Evolutionary conservation across 495 filamentous ascomycete species (phyloP).

Genomic region (Penicillium taxi): DNA sequence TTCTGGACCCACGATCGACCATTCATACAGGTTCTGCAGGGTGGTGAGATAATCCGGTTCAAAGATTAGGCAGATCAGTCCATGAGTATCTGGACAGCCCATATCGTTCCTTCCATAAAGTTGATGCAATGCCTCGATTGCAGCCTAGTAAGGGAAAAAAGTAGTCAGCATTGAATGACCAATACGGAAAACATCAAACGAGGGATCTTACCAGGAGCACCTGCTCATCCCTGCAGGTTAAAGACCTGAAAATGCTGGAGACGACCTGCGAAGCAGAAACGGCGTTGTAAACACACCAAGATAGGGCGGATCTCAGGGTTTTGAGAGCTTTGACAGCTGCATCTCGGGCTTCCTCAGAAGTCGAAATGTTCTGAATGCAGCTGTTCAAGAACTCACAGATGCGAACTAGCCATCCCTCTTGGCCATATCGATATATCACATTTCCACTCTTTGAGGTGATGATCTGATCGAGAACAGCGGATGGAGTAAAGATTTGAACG

Average conservation of each 20-base stretch:
- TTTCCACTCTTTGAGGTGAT: slow-evolving; percentile 59
- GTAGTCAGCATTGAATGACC: slow-evolving; percentile 10
- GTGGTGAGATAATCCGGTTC: slow-evolving; percentile 58
- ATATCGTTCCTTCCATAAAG: slow-evolving; percentile 70
- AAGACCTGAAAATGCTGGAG: slow-evolving; percentile 60
- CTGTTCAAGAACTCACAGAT: slow-evolving; percentile 64
- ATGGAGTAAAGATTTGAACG: slow-evolving; percentile 86
- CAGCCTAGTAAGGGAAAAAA: slow-evolving; percentile 55
- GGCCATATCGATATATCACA: slow-evolving; percentile 58
- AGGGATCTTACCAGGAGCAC: slow-evolving; percentile 59
- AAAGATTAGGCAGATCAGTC: slow-evolving; percentile 73
- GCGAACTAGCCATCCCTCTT: slow-evolving; percentile 80
- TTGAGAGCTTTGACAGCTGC: slow-evolving; percentile 64
- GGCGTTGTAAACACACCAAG: slow-evolving; percentile 80
- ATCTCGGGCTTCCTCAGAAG: slow-evolving; percentile 52
- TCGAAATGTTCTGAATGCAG: slow-evolving; percentile 59
- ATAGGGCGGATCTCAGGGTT: slow-evolving; percentile 64
- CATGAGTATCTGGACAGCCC: slow-evolving; percentile 69
- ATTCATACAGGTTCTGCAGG: slow-evolving; percentile 70
- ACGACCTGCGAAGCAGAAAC: slow-evolving; percentile 62
- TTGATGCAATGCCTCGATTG: slow-evolving; percentile 73
- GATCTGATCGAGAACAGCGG: slow-evolving; percentile 60
- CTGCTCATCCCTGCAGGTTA: slow-evolving; percentile 63
- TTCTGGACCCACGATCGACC: slow-evolving; percentile 68
- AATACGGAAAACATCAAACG: not conserved